Evolutionary conservation across 768 basidiomycete species (phyloP).

Genomic region (Mycena albidolilacea): DNA sequence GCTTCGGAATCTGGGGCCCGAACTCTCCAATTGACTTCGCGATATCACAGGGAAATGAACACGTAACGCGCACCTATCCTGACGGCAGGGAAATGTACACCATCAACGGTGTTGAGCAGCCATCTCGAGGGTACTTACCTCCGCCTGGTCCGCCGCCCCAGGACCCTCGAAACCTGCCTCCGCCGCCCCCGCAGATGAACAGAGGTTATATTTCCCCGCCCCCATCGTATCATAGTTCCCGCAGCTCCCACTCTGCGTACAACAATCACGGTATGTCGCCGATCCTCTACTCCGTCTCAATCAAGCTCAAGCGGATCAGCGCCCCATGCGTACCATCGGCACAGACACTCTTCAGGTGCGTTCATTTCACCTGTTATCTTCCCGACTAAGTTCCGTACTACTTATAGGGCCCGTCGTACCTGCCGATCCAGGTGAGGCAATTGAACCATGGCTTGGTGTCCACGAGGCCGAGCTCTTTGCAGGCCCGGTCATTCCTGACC

Average conservation of each 20-base stretch:
- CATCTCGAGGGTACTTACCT: conserved; percentile 48
- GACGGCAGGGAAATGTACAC: conserved; percentile 78
- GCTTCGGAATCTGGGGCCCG: conserved; percentile 8
- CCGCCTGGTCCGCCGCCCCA: conserved; percentile 35
- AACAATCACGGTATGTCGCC: conserved; percentile 8
- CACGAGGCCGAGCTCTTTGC: conserved; percentile 29
- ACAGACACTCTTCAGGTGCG: conserved; percentile 36
- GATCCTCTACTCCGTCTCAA: not conserved
- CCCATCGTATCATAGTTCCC: conserved; percentile 39
- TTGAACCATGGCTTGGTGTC: conserved; percentile 11
- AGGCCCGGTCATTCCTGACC: conserved; percentile 37
- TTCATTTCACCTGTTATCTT: conserved; percentile 31
- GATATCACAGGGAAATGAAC: conserved; percentile 77
- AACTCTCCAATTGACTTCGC: conserved; percentile 31
- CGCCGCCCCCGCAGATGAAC: conserved; percentile 37
- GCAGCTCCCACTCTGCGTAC: conserved; percentile 26
- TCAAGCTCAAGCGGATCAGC: conserved; percentile 22
- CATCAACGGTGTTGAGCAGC: conserved; percentile 77
- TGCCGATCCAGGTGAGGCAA: conserved; percentile 38
- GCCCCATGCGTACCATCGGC: conserved; percentile 24
- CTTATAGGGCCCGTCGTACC: conserved; percentile 40
- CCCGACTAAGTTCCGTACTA: conserved; percentile 27
- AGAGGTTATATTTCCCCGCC: conserved; percentile 35
- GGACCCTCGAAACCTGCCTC: conserved; percentile 35
- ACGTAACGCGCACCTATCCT: conserved; percentile 73